Percentiles rank a stretch among this genome's conserved stretches.
These are phyloP conservation scores for Diplodia sapinea DNA, from an alignment of 2,329 filamentous ascomycete species.

Conservation along the genomic window DNA sequence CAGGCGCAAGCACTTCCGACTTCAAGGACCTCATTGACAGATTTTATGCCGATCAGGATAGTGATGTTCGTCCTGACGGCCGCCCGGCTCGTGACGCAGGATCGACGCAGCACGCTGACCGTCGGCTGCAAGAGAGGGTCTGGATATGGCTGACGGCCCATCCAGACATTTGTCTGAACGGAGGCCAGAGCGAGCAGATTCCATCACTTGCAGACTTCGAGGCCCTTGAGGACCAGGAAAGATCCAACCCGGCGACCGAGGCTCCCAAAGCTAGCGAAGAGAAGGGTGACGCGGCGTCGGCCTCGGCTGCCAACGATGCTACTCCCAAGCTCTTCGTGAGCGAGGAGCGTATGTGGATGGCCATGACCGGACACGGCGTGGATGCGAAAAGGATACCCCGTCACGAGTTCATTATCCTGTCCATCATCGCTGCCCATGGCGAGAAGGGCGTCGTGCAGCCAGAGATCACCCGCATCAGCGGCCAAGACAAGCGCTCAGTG, in stretches of 20 bases:
- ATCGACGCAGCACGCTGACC: slow-evolving; percentile 49
- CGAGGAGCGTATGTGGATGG: slow-evolving; percentile 63
- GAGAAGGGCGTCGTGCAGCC: slow-evolving; percentile 63
- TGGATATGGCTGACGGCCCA: slow-evolving; percentile 65
- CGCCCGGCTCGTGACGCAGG: slow-evolving; percentile 13
- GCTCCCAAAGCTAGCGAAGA: slow-evolving; percentile 1
- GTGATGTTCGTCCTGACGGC: not conserved
- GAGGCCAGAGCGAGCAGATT: slow-evolving; percentile 38
- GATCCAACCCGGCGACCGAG: not conserved
- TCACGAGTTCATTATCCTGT: slow-evolving; percentile 63
- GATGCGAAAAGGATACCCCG: slow-evolving; percentile 60
- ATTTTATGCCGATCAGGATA: slow-evolving; percentile 42
- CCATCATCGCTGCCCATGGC: slow-evolving; percentile 63
- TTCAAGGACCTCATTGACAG: slow-evolving; percentile 47
- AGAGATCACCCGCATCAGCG: slow-evolving; percentile 59
- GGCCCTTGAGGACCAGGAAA: slow-evolving; percentile 36
- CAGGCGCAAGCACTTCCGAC: slow-evolving; percentile 50
- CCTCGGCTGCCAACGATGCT: slow-evolving; percentile 1
- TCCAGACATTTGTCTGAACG: slow-evolving; percentile 59
- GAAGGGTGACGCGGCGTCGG: not conserved
- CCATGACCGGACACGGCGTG: slow-evolving; percentile 64
- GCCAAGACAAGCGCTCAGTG: slow-evolving; percentile 69
- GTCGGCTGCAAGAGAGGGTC: slow-evolving; percentile 58
- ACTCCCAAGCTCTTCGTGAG: slow-evolving; percentile 52
- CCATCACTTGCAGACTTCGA: slow-evolving; percentile 44